Percentiles rank a stretch among this genome's conserved stretches.
Evolutionary conservation across 176 grass and related monocot species (phyloP).

Genomic region (Areca catechu): DNA sequence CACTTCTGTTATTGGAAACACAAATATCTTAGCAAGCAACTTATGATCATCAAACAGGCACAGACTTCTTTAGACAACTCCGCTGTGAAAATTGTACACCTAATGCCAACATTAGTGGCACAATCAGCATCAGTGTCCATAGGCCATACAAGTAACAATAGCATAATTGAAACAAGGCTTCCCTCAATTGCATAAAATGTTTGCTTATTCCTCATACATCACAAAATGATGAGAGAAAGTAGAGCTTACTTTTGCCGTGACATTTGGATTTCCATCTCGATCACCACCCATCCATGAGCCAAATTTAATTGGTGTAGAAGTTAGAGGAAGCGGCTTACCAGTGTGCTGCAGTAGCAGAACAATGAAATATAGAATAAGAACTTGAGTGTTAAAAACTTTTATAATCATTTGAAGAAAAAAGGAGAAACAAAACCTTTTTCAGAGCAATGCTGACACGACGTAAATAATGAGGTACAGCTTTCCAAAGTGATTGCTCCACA

Average conservation of each 20-base stretch:
- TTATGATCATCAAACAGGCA: too few species aligned
- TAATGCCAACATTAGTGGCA: too few species aligned
- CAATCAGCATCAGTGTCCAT: too few species aligned
- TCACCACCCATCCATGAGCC: conserved; percentile 99
- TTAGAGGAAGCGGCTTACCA: conserved; percentile 79
- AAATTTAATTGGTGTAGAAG: conserved; percentile 88
- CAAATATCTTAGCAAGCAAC: too few species aligned
- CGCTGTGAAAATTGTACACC: too few species aligned
- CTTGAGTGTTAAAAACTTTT: background rate
- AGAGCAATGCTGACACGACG: conserved; percentile 87
- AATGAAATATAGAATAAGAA: conserved; percentile 5
- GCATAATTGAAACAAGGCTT: background rate
- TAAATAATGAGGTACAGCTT: conserved; percentile 81
- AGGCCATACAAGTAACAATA: background rate
- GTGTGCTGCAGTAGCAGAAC: conserved; percentile 47
- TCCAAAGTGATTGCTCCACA: conserved; percentile 98
- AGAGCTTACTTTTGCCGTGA: conserved; percentile 79
- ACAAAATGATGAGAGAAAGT: background rate
- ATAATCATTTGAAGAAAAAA: conserved; percentile 12
- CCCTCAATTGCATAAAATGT: background rate
- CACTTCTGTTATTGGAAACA: too few species aligned
- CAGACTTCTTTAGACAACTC: too few species aligned
- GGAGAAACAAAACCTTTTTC: conserved; percentile 48
- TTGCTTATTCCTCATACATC: background rate
- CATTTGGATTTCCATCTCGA: conserved; percentile 89